These are phyloP conservation scores for Solanum chmielewskii DNA, from an alignment of 257 asterid species.

Conservation along the genomic window DNA sequence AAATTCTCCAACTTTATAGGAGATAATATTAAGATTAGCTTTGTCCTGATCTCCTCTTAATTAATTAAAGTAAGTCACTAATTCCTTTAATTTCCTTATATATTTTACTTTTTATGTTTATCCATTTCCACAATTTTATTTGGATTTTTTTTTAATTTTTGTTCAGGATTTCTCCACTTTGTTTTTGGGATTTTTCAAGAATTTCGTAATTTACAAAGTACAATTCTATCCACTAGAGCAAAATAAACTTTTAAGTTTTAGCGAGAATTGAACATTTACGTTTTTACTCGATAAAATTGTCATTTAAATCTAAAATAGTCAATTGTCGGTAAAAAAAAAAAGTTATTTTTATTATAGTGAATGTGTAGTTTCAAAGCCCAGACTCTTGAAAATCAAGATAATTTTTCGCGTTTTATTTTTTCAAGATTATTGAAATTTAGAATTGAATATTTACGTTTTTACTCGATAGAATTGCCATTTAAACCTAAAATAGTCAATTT, in stretches of 20 bases:
- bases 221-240: background rate
- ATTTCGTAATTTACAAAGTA: background rate
- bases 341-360: background rate
- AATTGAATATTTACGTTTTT: background rate
- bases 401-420: background rate
- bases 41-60: background rate
- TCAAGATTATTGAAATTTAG: background rate
- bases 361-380: background rate
- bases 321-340: background rate
- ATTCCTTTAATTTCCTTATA: background rate
- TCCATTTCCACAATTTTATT: background rate
- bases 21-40: background rate
- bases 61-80: background rate
- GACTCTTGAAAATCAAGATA: background rate
- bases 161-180: background rate
- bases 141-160: background rate
- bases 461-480: background rate
- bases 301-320: background rate
- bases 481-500: background rate
- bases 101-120: background rate
- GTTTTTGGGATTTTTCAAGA: constrained; percentile 20
- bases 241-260: background rate
- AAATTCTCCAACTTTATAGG: constrained; percentile 1
- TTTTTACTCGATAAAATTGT: background rate
- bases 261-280: no score